Conservation (phyloP, 2,329 filamentous ascomycete species). For the Furcasterigmium furcatum region DNA sequence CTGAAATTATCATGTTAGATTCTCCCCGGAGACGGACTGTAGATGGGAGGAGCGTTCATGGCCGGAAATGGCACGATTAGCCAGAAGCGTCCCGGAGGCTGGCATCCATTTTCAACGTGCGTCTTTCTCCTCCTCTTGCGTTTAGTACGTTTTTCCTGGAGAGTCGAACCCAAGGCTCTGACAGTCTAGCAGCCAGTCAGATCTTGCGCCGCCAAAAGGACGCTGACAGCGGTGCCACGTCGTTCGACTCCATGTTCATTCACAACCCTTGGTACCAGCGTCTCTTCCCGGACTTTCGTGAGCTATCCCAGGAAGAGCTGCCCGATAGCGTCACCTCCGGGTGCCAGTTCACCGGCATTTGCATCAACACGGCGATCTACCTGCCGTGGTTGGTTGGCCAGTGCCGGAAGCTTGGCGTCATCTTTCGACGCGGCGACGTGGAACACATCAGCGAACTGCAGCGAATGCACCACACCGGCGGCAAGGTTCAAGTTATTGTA, state of each 20-base stretch:
- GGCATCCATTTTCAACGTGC: conserved; percentile 76
- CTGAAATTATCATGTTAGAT: conserved; percentile 24
- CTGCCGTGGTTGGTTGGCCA: conserved; percentile 72
- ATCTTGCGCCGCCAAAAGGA: not conserved
- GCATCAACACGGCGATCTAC: conserved; percentile 72
- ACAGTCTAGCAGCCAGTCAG: not conserved
- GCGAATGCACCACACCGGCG: conserved; percentile 26
- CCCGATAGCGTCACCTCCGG: conserved; percentile 54
- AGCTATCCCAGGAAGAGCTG: conserved; percentile 55
- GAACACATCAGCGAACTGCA: conserved; percentile 70
- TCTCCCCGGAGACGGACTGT: conserved; percentile 37
- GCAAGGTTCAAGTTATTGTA: conserved; percentile 60
- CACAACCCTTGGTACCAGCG: conserved; percentile 72
- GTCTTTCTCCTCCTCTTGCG: conserved; percentile 5
- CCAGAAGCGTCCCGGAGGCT: conserved; percentile 67
- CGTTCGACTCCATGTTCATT: conserved; percentile 14
- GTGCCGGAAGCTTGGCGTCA: conserved; percentile 70
- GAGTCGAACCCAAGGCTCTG: too few relatives aligned
- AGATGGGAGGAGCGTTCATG: conserved; percentile 64
- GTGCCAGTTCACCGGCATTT: conserved; percentile 62
- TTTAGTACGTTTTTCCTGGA: not conserved
- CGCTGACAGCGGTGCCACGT: not conserved
- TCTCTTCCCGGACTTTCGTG: conserved; percentile 66
- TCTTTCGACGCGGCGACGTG: conserved; percentile 60
- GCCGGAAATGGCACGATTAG: conserved; percentile 57